phyloP scores from a whole-genome alignment of 2,329 filamentous ascomycete species.

The Penicillium sp. region DNA sequence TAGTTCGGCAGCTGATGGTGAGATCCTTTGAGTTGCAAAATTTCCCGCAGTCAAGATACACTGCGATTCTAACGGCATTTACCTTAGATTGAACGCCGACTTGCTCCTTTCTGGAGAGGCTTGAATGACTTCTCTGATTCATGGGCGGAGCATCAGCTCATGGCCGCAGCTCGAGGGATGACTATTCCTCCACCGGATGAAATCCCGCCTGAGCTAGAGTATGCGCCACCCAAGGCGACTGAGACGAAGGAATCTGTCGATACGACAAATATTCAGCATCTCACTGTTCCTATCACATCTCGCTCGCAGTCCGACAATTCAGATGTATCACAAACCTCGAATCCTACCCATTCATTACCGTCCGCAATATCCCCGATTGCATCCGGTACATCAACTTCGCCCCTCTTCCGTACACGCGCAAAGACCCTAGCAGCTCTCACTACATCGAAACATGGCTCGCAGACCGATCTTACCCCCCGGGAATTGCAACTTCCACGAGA shows the following conservation, averaged over 20 bases:
- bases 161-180: constrained; percentile 83
- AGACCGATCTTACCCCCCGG: constrained; percentile 72
- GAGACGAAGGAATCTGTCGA: constrained; percentile 56
- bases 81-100: constrained; percentile 81
- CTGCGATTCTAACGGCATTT: constrained; percentile 22
- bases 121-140: constrained; percentile 84
- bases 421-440: constrained; percentile 87
- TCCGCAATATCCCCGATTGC: constrained; percentile 63
- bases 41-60: neutral
- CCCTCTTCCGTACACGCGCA: constrained; percentile 77
- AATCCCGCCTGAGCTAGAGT: constrained; percentile 70
- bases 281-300: constrained; percentile 79
- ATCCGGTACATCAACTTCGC: constrained; percentile 54
- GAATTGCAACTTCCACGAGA: constrained; percentile 82
- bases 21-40: constrained; percentile 29
- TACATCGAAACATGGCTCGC: constrained; percentile 73
- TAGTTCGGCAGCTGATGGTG: constrained; percentile 91
- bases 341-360: constrained; percentile 64
- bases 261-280: constrained; percentile 64
- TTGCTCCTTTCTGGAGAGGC: constrained; percentile 95
- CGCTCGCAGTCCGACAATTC: constrained; percentile 80
- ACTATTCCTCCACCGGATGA: constrained; percentile 84
- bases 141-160: constrained; percentile 95
- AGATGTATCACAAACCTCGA: constrained; percentile 69
- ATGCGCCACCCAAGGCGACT: constrained; percentile 53